Evolutionary conservation across 768 basidiomycete genomes (phyloP).

Genomic region (Phylloporus rhodoxanthus): DNA sequence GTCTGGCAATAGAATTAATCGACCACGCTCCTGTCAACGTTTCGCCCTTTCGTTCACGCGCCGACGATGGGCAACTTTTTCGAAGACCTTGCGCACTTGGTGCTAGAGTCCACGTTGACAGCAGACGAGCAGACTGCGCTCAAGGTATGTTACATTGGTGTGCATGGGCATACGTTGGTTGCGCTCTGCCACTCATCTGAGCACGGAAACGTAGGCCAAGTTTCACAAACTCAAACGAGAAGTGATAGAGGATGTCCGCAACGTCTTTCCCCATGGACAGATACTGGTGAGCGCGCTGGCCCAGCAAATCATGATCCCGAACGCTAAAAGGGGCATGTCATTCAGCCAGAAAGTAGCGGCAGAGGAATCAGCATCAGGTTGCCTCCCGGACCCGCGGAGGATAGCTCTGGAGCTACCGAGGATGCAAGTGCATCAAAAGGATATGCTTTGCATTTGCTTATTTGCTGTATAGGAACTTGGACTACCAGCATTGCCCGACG

Average conservation of each 20-base stretch:
- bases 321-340: not conserved
- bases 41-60: not conserved
- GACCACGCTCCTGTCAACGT: not conserved
- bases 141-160: conserved; percentile 11
- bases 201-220: conserved; percentile 16
- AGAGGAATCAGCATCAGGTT: conserved; percentile 20
- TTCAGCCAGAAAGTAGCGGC: conserved; percentile 22
- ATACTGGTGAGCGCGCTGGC: conserved; percentile 18
- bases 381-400: conserved; percentile 13
- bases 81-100: conserved; percentile 23
- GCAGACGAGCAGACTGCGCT: conserved; percentile 21
- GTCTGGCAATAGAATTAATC: not conserved
- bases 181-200: not conserved
- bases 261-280: conserved; percentile 25
- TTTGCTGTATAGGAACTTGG: conserved; percentile 10
- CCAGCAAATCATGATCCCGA: not conserved
- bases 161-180: not conserved
- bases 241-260: conserved; percentile 25
- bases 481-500: conserved; percentile 16
- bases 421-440: conserved; percentile 8
- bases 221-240: conserved; percentile 27
- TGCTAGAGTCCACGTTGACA: conserved; percentile 18
- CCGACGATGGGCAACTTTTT: conserved; percentile 25
- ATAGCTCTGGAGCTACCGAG: not conserved
- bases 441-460: not conserved